Percentiles rank a stretch among this genome's conserved stretches.
Conservation (phyloP, 2,329 filamentous ascomycete species). For the Chaetomiaceae sp. region DNA sequence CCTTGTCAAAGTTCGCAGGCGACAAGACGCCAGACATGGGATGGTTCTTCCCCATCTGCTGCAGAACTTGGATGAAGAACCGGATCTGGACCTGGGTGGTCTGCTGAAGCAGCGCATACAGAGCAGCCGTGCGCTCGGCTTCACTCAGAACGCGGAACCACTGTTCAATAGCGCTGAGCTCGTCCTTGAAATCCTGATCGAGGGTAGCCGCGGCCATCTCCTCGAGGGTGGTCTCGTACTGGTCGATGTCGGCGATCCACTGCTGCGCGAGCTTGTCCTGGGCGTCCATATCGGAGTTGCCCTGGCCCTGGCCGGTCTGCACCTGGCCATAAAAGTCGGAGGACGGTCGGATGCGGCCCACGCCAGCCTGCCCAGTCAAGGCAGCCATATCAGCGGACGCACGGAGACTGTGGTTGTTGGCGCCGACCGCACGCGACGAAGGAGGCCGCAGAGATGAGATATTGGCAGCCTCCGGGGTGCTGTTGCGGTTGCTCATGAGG, state of each 20-base stretch:
- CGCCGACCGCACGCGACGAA: constrained; percentile 68
- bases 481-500: constrained; percentile 84
- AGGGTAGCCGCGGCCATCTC: constrained; percentile 99
- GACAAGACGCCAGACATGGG: constrained; percentile 95
- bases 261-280: constrained; percentile 94
- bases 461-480: constrained; percentile 86
- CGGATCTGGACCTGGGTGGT: constrained; percentile 98
- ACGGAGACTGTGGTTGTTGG: constrained; percentile 69
- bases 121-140: constrained; percentile 88
- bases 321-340: constrained; percentile 89
- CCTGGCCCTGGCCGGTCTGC: constrained; percentile 63
- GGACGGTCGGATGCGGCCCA: constrained; percentile 82
- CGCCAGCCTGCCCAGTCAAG: constrained; percentile 59
- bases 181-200: constrained; percentile 99
- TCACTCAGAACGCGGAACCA: constrained; percentile 98
- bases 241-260: constrained; percentile 98
- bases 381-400: constrained; percentile 94
- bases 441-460: constrained; percentile 79
- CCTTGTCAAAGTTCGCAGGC: constrained; percentile 94
- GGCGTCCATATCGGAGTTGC: constrained; percentile 67
- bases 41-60: constrained; percentile 98
- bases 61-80: constrained; percentile 97
- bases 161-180: constrained; percentile 97
- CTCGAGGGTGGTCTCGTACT: constrained; percentile 97
- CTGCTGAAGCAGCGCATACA: constrained; percentile 95